Conservation (phyloP, 371 early-diverging fungal species). For the Rhizomucor miehei region DNA sequence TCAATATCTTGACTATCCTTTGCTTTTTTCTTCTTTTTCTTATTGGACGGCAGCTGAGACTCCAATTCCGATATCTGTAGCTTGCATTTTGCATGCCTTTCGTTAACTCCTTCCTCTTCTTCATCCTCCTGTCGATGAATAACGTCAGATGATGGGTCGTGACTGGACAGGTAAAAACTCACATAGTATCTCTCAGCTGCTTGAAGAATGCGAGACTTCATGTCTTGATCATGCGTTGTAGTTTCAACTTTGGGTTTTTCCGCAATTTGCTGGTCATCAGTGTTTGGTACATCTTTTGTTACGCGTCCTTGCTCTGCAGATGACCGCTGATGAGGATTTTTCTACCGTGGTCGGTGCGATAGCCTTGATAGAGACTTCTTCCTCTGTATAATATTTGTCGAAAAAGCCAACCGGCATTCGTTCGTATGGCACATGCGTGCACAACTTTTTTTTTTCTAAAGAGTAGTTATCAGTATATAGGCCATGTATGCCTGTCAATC, state of each 20-base stretch:
- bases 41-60: slow-evolving; percentile 18
- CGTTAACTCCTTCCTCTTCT: slow-evolving; percentile 28
- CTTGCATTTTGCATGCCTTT: slow-evolving; percentile 26
- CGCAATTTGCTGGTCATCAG: background rate
- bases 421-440: slow-evolving; percentile 54
- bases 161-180: slow-evolving; percentile 9
- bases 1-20: slow-evolving; percentile 8
- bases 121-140: slow-evolving; percentile 16
- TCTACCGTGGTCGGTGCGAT: background rate
- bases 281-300: slow-evolving; percentile 2
- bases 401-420: slow-evolving; percentile 56
- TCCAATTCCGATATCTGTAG: slow-evolving; percentile 24
- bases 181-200: slow-evolving; percentile 28
- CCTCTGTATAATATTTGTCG: slow-evolving; percentile 57
- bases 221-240: slow-evolving; percentile 11
- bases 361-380: slow-evolving; percentile 21
- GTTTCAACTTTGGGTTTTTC: slow-evolving; percentile 3
- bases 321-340: background rate
- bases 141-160: background rate
- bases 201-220: slow-evolving; percentile 29
- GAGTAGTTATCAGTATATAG: no score
- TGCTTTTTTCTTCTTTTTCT: slow-evolving; percentile 23
- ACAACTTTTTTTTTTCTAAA: slow-evolving; percentile 30
- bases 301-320: background rate
- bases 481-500: no score